These are phyloP conservation scores for Cymbidium sinense DNA, from an alignment of 106 monocot genomes.

Conservation along the genomic window DNA sequence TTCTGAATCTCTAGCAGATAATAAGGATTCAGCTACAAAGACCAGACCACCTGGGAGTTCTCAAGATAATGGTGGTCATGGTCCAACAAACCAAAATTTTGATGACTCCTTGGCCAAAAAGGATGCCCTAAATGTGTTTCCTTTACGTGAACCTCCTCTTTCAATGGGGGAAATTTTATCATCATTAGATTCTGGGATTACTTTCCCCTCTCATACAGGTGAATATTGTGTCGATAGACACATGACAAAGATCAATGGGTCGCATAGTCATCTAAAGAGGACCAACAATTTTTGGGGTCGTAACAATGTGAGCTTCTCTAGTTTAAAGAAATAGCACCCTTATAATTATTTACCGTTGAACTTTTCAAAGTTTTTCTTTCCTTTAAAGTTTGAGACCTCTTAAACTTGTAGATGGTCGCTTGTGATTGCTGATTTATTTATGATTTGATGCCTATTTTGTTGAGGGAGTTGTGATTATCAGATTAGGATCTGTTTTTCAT, in stretches of 20 bases:
- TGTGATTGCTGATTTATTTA: background rate
- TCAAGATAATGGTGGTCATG: conserved; percentile 26
- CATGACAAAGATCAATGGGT: conserved; percentile 58
- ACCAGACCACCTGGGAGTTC: conserved; percentile 24
- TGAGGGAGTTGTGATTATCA: background rate
- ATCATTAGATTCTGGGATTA: conserved; percentile 64
- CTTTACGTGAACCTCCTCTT: conserved; percentile 40
- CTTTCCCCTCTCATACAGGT: conserved; percentile 36
- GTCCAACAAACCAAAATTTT: conserved; percentile 19
- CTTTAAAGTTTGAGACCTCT: background rate
- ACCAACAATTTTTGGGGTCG: conserved; percentile 75
- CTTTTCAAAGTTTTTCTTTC: background rate
- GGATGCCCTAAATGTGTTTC: conserved; percentile 28
- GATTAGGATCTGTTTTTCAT: background rate
- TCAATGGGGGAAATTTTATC: conserved; percentile 92
- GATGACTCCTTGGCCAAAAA: conserved; percentile 40
- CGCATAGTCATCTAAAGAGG: conserved; percentile 38
- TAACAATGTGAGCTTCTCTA: conserved; percentile 53
- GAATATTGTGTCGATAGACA: conserved; percentile 50
- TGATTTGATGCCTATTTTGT: background rate
- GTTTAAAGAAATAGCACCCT: background rate
- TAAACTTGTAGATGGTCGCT: background rate
- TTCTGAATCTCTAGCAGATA: conserved; percentile 44
- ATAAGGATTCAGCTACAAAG: conserved; percentile 26
- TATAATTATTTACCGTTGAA: background rate